A percentile compares a stretch with the other conserved stretches of the same genome.
Evolutionary conservation across 2,329 filamentous ascomycete genomes (phyloP).

Genomic region (Escovopsis sp.): DNA sequence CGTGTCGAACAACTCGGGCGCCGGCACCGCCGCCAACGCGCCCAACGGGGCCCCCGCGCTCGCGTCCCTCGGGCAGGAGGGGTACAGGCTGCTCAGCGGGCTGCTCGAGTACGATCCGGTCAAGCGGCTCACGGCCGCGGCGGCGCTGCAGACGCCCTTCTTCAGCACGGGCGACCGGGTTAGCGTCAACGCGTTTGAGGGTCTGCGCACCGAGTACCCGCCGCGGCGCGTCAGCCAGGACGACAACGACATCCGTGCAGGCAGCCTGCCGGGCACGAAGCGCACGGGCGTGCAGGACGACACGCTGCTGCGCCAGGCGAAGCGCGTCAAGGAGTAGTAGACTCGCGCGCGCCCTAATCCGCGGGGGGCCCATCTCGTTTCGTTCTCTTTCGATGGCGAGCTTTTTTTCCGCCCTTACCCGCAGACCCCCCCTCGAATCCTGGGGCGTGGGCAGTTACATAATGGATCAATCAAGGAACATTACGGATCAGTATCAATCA

Average conservation of each 20-base stretch:
- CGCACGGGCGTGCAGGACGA: constrained; percentile 77
- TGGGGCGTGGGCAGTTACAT: too few relatives aligned
- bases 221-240: constrained; percentile 82
- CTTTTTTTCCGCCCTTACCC: too few relatives aligned
- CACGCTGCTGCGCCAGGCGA: constrained; percentile 44
- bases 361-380: too few relatives aligned
- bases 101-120: constrained; percentile 88
- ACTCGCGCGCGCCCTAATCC: background rate
- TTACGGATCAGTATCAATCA: too few relatives aligned
- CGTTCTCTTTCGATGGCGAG: too few relatives aligned
- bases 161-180: constrained; percentile 64
- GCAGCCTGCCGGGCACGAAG: constrained; percentile 82
- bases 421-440: too few relatives aligned
- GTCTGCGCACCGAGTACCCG: constrained; percentile 77
- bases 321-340: constrained; percentile 42
- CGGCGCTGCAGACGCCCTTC: constrained; percentile 82
- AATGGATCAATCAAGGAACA: too few relatives aligned
- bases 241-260: constrained; percentile 88
- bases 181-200: constrained; percentile 78
- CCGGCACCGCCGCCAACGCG: constrained; percentile 2
- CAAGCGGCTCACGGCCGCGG: constrained; percentile 72
- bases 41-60: constrained; percentile 22
- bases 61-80: constrained; percentile 56
- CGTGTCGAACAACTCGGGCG: constrained; percentile 40
- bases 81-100: constrained; percentile 66